phyloP scores from a whole-genome alignment of 2,329 filamentous ascomycete species.

The Phialocephala sp. region DNA sequence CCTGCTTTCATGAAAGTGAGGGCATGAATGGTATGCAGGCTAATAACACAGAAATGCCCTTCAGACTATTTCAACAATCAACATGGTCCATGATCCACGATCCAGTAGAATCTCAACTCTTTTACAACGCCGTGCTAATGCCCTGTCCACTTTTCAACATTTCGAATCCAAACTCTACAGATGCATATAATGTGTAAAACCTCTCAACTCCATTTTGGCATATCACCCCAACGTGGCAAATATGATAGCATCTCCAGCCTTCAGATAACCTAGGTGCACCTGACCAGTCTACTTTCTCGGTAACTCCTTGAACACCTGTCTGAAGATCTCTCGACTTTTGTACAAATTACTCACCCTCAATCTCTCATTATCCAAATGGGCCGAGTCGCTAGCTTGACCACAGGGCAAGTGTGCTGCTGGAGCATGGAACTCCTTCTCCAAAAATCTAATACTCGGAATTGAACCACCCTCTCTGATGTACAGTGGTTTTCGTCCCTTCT shows the following conservation, averaged over 20 bases:
- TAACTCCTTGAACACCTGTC: conserved; percentile 70
- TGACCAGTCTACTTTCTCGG: conserved; percentile 38
- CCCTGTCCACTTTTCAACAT: background rate
- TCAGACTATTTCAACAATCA: too few species aligned
- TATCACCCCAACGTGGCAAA: too few species aligned
- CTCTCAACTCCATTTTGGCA: background rate
- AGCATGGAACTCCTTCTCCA: conserved; percentile 92
- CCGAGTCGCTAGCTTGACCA: conserved; percentile 91
- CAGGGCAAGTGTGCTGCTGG: conserved; percentile 93
- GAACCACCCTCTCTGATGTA: conserved; percentile 96
- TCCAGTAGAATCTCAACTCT: background rate
- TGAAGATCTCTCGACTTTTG: conserved; percentile 92
- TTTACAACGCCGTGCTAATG: conserved; percentile 1
- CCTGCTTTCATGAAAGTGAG: background rate
- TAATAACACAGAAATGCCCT: background rate
- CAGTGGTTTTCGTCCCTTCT: conserved; percentile 65
- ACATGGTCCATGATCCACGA: background rate
- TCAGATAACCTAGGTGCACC: background rate
- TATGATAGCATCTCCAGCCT: background rate
- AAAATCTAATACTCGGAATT: conserved; percentile 90
- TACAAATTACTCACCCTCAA: conserved; percentile 84
- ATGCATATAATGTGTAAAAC: conserved; percentile 3
- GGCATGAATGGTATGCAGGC: background rate
- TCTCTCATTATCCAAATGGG: conserved; percentile 95
- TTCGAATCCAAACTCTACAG: background rate